A percentile compares a stretch with the other conserved stretches of the same genome.
phyloP scores from a whole-genome alignment of 177 flowering plant genomes.

The Vitis hybrid region DNA sequence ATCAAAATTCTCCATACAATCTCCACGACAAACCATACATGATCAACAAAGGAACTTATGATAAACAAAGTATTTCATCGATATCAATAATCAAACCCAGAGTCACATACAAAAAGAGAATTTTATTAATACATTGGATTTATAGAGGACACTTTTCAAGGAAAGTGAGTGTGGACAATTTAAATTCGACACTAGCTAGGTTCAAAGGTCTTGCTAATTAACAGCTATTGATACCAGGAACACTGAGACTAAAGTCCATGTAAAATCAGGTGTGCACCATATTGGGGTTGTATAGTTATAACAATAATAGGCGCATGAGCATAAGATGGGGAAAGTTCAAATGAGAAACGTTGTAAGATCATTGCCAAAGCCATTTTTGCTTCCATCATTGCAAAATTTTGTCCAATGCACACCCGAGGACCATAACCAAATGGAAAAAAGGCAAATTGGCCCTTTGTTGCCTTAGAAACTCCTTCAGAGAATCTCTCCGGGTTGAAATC shows the following conservation, averaged over 20 bases:
- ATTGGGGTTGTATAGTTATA: slow-evolving; percentile 20
- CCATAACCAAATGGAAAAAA: slow-evolving; percentile 34
- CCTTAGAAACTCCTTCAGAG: slow-evolving; percentile 32
- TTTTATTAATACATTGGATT: too few species aligned
- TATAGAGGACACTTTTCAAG: too few species aligned
- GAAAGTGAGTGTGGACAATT: too few species aligned
- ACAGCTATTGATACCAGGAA: too few species aligned
- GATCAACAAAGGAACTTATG: too few species aligned
- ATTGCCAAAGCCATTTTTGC: slow-evolving; percentile 32
- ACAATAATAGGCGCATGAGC: slow-evolving; percentile 24
- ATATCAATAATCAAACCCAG: too few species aligned
- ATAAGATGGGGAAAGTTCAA: slow-evolving; percentile 31
- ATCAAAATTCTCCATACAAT: too few species aligned
- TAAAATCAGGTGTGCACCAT: slow-evolving; percentile 25
- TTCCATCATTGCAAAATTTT: slow-evolving; percentile 32
- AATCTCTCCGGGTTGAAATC: slow-evolving; percentile 50
- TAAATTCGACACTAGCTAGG: too few species aligned
- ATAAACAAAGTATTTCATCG: too few species aligned
- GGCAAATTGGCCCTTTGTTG: slow-evolving; percentile 20
- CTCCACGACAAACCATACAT: too few species aligned
- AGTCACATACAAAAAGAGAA: too few species aligned
- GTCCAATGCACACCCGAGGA: slow-evolving; percentile 31
- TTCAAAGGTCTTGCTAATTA: too few species aligned
- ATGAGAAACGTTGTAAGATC: slow-evolving; percentile 25
- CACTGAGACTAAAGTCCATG: slow-evolving; percentile 2